These are phyloP conservation scores for Antitrichia curtipendula DNA, from an alignment of 225 moss, liverwort and hornwort genomes.

Conservation along the genomic window DNA sequence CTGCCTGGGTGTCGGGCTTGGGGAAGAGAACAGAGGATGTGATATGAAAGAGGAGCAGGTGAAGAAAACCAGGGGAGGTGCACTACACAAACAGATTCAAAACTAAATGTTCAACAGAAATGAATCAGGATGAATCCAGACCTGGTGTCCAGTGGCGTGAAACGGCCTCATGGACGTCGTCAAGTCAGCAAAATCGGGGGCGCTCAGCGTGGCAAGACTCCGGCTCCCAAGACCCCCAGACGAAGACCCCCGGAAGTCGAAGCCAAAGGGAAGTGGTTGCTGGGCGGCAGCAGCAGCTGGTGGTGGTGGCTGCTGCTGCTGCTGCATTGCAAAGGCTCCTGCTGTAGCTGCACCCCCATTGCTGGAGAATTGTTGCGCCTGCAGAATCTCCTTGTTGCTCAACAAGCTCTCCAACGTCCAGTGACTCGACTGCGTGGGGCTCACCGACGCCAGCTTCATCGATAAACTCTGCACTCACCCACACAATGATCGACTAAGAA, in stretches of 20 bases:
- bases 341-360: not conserved
- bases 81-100: not conserved
- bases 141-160: slow-evolving; percentile 2
- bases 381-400: slow-evolving; percentile 22
- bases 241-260: not conserved
- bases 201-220: not conserved
- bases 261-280: not conserved
- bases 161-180: not conserved
- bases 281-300: not conserved
- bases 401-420: slow-evolving; percentile 13
- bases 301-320: not conserved
- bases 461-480: slow-evolving; percentile 13
- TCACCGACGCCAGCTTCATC: slow-evolving; percentile 35
- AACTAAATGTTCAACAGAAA: not conserved
- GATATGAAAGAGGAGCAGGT: not conserved
- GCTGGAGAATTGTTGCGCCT: not conserved
- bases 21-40: not conserved
- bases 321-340: not conserved
- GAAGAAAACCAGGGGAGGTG: not conserved
- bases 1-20: not conserved
- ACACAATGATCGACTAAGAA: not conserved
- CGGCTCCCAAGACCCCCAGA: not conserved
- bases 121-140: not conserved
- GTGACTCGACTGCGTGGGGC: not conserved
- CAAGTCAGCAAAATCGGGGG: not conserved